Evolutionary conservation across 257 asterid species (phyloP).

Genomic region (Primulina tabacum): DNA sequence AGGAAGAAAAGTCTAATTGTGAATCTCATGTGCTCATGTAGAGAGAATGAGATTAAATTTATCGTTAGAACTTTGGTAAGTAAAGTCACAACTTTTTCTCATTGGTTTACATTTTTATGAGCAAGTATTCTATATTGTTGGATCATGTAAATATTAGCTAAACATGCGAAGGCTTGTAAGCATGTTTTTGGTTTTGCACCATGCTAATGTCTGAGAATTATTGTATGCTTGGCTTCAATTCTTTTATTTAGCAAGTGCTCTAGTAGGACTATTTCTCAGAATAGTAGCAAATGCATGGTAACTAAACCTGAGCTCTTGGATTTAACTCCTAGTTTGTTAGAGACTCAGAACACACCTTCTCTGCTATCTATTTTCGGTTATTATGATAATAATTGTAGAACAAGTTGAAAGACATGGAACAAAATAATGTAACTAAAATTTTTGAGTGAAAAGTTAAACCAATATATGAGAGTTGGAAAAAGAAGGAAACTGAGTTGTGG

Average conservation of each 20-base stretch:
- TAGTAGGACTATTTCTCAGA: constrained; percentile 3
- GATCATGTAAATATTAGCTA: background rate
- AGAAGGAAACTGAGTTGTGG: no score
- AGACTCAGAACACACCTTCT: no score
- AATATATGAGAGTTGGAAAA: no score
- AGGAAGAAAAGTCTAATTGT: constrained; percentile 76
- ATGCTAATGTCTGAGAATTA: constrained; percentile 23
- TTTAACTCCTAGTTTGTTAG: no score
- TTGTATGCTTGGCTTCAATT: constrained; percentile 12
- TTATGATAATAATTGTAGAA: no score
- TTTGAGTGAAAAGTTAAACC: no score
- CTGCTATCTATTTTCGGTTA: no score
- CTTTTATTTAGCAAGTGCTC: background rate
- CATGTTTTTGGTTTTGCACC: constrained; percentile 16
- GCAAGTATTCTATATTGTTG: background rate
- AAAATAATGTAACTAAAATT: no score
- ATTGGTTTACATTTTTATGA: constrained; percentile 8
- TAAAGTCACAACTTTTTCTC: constrained; percentile 17
- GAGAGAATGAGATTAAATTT: constrained; percentile 92
- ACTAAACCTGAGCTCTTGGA: no score
- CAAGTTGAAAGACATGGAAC: no score
- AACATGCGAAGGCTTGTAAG: background rate
- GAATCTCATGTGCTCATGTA: constrained; percentile 86
- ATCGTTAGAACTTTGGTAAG: constrained; percentile 87
- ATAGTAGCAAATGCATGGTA: background rate